Evolutionary conservation across 768 basidiomycete species (phyloP), one percentile per base, ranked within the genome.

Genomic region (Phlegmacium glaucopus): DNA sequence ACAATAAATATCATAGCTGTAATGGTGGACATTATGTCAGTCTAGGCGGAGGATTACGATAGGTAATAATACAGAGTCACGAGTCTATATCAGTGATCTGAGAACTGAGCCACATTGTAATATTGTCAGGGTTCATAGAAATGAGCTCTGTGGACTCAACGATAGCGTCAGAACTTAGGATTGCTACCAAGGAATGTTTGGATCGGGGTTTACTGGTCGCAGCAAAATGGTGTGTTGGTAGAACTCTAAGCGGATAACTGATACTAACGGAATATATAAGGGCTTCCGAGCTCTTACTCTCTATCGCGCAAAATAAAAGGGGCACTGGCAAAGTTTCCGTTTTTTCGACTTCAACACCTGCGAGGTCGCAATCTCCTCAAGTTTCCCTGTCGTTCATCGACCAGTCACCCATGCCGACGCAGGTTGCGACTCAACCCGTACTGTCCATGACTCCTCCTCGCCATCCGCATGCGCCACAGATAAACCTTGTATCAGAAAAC

Each of bases 221-320:
- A 44, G 77, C 87, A 28, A 91, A 90, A 73, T 92, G 90, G 90
- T 90, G 60, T 47, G 73, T 54, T 44, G 25, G 53, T 47, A 29
- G 16, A 30, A 38, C 34, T 39, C 16, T 39, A 37, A 28, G 37
- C 27, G 41, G 46, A 36, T 42, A 52, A 53, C 39, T 40, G 16
- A 48, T 38, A 48, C 32, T 41, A 49, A 43, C 57, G 15, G 39
- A 32, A 26, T 22, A 25, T 38, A 40, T 27, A 50, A 92, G 90
- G 90, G 80, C 86, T 18, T 82, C 88, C 18, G 90, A 92, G 59
- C 71, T 92, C 25, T 70, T 89, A 45, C 69, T 85, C 22, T 78
- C 85, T 11, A 70, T 83, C 27, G 76, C 83, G 4, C 48, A 67
- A 15, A 61, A 68, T 38, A 82, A 77, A 61, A 72, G 78, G 49